phyloP scores from a whole-genome alignment of 805 yeast species.

The Tetrapisispora phaffii region DNA sequence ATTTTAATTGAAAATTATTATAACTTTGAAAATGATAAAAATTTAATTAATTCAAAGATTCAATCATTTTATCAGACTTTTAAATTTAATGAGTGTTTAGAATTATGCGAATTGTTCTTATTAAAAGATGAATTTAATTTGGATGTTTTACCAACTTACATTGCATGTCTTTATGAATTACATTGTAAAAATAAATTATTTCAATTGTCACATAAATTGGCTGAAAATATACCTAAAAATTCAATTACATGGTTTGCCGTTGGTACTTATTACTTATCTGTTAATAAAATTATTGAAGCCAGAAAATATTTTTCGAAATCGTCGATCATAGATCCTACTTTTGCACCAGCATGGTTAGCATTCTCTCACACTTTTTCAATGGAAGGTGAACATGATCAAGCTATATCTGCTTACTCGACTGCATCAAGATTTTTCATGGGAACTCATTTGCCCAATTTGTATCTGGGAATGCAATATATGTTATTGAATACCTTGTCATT shows the following conservation, averaged over 20 bases:
- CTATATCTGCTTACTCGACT: slow-evolving; percentile 91
- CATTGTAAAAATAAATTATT: slow-evolving; percentile 76
- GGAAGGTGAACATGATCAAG: slow-evolving; percentile 99
- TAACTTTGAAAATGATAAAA: slow-evolving; percentile 57
- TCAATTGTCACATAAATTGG: slow-evolving; percentile 70
- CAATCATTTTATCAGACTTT: slow-evolving; percentile 67
- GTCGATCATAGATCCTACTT: slow-evolving; percentile 76
- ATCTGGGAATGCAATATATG: slow-evolving; percentile 91
- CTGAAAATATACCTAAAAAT: slow-evolving; percentile 71
- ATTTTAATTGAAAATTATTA: slow-evolving; percentile 57
- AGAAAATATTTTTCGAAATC: slow-evolving; percentile 82
- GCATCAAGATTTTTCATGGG: slow-evolving; percentile 89
- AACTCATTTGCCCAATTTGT: slow-evolving; percentile 79
- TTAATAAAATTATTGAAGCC: slow-evolving; percentile 68
- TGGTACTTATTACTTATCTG: slow-evolving; percentile 77
- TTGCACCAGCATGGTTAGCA: slow-evolving; percentile 95
- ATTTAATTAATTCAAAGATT: slow-evolving; percentile 57
- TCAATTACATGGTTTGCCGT: slow-evolving; percentile 88
- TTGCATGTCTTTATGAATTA: slow-evolving; percentile 76
- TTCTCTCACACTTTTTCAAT: slow-evolving; percentile 96
- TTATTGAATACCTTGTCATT: slow-evolving; percentile 74
- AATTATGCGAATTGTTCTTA: slow-evolving; percentile 52
- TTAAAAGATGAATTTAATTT: slow-evolving; percentile 62
- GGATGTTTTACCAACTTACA: slow-evolving; percentile 62
- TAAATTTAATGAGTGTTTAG: slow-evolving; percentile 65